A percentile compares a stretch with the other conserved stretches of the same genome.
Evolutionary conservation across 352 stramenopile species (phyloP).

Genomic region (Pythium utonaiense): DNA sequence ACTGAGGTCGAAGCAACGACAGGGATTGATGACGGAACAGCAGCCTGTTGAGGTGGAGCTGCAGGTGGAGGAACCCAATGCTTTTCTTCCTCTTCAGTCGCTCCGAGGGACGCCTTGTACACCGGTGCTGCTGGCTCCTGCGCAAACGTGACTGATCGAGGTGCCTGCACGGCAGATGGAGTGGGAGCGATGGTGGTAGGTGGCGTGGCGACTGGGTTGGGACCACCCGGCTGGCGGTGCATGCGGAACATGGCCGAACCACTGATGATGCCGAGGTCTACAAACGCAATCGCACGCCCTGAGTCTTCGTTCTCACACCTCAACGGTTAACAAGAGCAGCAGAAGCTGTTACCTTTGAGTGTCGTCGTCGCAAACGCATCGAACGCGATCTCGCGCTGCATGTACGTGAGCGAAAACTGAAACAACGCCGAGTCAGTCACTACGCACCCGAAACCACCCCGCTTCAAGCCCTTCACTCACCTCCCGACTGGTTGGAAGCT

Average conservation of each 20-base stretch:
- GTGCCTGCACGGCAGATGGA: not conserved
- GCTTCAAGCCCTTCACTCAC: slow-evolving; percentile 19
- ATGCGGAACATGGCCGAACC: slow-evolving; percentile 86
- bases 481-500: slow-evolving; percentile 41
- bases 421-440: not conserved
- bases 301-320: not conserved
- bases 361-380: slow-evolving; percentile 54
- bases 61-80: not conserved
- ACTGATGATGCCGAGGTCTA: slow-evolving; percentile 74
- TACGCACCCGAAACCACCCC: no score
- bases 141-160: slow-evolving; percentile 16
- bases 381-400: slow-evolving; percentile 64
- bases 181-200: slow-evolving; percentile 4
- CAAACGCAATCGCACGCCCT: not conserved
- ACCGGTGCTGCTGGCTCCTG: not conserved
- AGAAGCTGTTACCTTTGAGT: slow-evolving; percentile 45
- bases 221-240: not conserved
- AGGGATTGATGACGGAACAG: not conserved
- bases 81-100: slow-evolving; percentile 18
- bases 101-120: not conserved
- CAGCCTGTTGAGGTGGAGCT: not conserved
- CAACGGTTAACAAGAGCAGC: not conserved
- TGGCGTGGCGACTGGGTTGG: not conserved
- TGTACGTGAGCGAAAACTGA: slow-evolving; percentile 76
- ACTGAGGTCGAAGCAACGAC: not conserved